Evolutionary conservation across 306 rosid species (phyloP).

Genomic region (Quercus mongolica): DNA sequence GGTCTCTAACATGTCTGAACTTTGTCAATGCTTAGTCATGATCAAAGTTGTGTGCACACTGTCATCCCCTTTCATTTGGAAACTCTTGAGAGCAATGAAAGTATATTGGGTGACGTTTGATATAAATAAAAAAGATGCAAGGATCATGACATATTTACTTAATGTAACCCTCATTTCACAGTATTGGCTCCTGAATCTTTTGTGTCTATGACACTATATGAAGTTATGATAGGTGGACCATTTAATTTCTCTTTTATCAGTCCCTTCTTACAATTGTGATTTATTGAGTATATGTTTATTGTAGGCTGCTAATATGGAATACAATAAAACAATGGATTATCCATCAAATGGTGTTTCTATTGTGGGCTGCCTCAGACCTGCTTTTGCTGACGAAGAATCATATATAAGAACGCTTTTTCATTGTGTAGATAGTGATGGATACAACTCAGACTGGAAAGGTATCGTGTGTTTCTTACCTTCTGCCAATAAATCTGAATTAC

Average conservation of each 20-base stretch:
- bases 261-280: constrained; percentile 11
- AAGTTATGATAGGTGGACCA: not conserved
- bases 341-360: constrained; percentile 93
- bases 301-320: constrained; percentile 56
- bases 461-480: constrained; percentile 9
- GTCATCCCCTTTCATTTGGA: not conserved
- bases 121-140: not conserved
- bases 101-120: not conserved
- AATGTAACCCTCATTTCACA: not conserved
- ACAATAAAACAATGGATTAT: constrained; percentile 57
- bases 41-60: not conserved
- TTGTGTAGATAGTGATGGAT: constrained; percentile 50
- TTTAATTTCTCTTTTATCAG: not conserved
- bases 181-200: not conserved
- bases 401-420: constrained; percentile 51
- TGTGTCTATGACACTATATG: not conserved
- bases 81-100: not conserved
- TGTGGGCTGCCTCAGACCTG: constrained; percentile 80
- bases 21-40: not conserved
- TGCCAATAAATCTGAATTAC: not conserved
- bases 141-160: not conserved
- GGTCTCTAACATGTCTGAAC: not conserved
- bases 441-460: constrained; percentile 68
- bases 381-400: constrained; percentile 69
- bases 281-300: constrained; percentile 26